Conservation (phyloP, 805 yeast genomes). For the Suhomyces sp. region DNA sequence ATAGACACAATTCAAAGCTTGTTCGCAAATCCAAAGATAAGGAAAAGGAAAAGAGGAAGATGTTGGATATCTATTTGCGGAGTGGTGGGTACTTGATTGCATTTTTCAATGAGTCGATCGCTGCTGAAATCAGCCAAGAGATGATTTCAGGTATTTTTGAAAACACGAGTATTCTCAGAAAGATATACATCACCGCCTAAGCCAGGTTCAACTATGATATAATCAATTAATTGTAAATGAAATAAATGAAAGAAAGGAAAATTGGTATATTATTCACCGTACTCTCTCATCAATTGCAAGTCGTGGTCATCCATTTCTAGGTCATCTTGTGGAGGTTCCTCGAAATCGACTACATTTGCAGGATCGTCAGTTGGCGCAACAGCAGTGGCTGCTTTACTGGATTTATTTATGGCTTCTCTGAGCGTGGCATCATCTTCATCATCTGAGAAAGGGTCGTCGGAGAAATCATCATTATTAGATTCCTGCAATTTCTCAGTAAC, state of each 20-base stretch:
- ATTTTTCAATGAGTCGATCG: constrained; percentile 36
- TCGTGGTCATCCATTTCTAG: constrained; percentile 31
- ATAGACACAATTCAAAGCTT: constrained; percentile 42
- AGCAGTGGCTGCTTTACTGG: too few species aligned
- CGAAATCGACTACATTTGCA: constrained; percentile 7
- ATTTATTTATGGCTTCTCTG: too few species aligned
- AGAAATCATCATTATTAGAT: constrained; percentile 4
- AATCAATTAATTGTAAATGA: too few species aligned
- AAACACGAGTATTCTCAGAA: constrained; percentile 48
- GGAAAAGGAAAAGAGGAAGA: constrained; percentile 4
- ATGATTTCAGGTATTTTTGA: constrained; percentile 47
- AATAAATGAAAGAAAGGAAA: too few species aligned
- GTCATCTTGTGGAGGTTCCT: constrained; percentile 13
- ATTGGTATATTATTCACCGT: constrained; percentile 16
- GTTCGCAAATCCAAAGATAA: constrained; percentile 29
- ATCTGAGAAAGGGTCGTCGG: constrained; percentile 25
- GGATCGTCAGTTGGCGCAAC: too few species aligned
- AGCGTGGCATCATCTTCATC: constrained; percentile 24
- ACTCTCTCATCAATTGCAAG: constrained; percentile 38
- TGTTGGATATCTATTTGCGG: constrained; percentile 45
- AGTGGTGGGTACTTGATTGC: constrained; percentile 55
- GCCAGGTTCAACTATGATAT: not conserved
- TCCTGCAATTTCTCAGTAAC: not conserved
- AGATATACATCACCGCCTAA: constrained; percentile 36
- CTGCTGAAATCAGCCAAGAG: constrained; percentile 26